Evolutionary conservation across 2,329 filamentous ascomycete genomes (phyloP).

Genomic region (Sordariomycetes sp.): DNA sequence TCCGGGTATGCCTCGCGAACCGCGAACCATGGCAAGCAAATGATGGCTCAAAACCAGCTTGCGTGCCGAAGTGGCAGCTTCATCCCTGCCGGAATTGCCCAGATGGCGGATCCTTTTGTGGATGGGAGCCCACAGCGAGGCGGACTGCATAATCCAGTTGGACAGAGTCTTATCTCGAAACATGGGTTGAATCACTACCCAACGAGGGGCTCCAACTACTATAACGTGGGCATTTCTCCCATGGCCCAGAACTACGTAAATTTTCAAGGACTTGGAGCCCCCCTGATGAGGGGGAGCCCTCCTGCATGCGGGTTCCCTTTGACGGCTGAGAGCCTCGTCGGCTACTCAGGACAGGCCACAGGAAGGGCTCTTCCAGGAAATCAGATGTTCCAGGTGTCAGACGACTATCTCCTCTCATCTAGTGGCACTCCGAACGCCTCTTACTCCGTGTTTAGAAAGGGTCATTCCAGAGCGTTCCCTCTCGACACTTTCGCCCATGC

Average conservation of each 20-base stretch:
- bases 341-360: not conserved
- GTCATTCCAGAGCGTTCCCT: not conserved
- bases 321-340: not conserved
- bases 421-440: not conserved
- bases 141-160: not conserved
- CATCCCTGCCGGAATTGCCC: not conserved
- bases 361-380: not conserved
- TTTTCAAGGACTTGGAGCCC: not conserved
- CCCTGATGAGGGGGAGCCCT: not conserved
- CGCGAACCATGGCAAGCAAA: not conserved
- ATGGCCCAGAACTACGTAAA: not conserved
- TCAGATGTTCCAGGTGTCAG: not conserved
- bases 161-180: not conserved
- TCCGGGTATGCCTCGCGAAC: not conserved
- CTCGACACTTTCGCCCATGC: not conserved
- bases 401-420: not conserved
- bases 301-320: not conserved
- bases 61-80: not conserved
- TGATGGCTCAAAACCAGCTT: not conserved
- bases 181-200: not conserved
- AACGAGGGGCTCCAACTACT: not conserved
- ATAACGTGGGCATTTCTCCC: not conserved
- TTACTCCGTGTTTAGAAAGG: not conserved
- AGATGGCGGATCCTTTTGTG: not conserved
- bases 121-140: not conserved